Base-by-base conservation (phyloP, 305 asterid species). In the Lippia alba region DNA sequence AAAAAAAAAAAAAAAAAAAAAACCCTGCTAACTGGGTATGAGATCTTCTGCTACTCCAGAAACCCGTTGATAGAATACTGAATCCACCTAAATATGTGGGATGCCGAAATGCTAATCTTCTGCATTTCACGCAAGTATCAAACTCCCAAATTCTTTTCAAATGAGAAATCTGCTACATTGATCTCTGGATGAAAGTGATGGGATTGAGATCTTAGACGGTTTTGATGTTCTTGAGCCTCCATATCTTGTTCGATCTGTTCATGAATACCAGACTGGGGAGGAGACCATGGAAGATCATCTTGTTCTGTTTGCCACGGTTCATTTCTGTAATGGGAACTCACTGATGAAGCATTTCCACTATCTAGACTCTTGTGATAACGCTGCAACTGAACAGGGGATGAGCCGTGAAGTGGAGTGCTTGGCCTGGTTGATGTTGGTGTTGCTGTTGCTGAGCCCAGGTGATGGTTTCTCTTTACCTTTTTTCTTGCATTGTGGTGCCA, bases 401-500 rank as follows among this genome's bases (percentile, higher is more conserved):
- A 48, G 48, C 72, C 64, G 4, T 81, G 81, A 5, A 56, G 54
- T 30, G 87, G 86, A 14, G 89, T 83, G 66, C 79, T 71, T 9
- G 83, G 84, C 68, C 82, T 75, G 53, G 83, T 86, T 5, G 86
- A 71, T 24, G 67, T 19, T 24, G 90, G 83, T 11, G 82, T 74
- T 18, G 87, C 82, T 11, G 82, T 74, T 17, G 44, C 61, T 2
- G 78, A 40, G 3, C 54, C 61, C 0, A 70, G 49, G 6, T 56
- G 81, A 15, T 20, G 59, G 54, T 76, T 81, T 55, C 76, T 75
- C 78, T 84, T 87, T 30, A 84, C 41, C 75, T 90, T 78, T 41
- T 88, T 86, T 78, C 79, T 92, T 41, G 98, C 98, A 0, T 85
- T 82, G 75, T 89, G 96, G 85, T 92, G 99, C 99, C 99, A 94